These are phyloP conservation scores for Noccaea bulbosa DNA, from an alignment of 345 rosid genomes.

Conservation along the genomic window DNA sequence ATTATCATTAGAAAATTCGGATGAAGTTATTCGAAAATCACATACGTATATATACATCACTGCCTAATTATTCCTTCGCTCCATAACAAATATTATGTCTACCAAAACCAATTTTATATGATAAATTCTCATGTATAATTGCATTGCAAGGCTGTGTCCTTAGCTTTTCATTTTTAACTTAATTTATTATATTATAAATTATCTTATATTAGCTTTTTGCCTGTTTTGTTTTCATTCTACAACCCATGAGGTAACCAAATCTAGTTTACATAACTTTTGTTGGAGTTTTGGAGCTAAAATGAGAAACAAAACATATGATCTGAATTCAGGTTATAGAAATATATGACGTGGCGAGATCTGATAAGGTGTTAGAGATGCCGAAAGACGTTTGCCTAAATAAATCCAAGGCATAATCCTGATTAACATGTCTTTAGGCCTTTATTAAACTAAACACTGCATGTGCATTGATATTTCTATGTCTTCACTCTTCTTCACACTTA, in stretches of 20 bases:
- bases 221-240: constrained; percentile 42
- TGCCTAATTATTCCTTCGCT: constrained; percentile 33
- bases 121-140: constrained; percentile 31
- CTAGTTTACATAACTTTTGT: constrained; percentile 34
- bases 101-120: constrained; percentile 38
- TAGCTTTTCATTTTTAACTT: constrained; percentile 16
- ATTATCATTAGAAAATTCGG: background rate
- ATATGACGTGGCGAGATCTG: constrained; percentile 14
- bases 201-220: constrained; percentile 34
- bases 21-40: constrained; percentile 25
- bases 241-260: constrained; percentile 42
- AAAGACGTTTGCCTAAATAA: constrained; percentile 41
- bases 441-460: constrained; percentile 36
- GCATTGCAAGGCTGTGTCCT: constrained; percentile 48
- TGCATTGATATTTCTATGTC: constrained; percentile 30
- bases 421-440: constrained; percentile 33
- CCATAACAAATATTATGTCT: constrained; percentile 37
- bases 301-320: background rate
- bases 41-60: constrained; percentile 37
- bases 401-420: constrained; percentile 38
- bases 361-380: constrained; percentile 32
- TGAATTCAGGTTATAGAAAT: background rate
- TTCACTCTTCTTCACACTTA: constrained; percentile 5
- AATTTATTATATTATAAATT: constrained; percentile 13
- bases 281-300: constrained; percentile 1